phyloP scores from a whole-genome alignment of 2,329 filamentous ascomycete species.

The Cadophora malorum region DNA sequence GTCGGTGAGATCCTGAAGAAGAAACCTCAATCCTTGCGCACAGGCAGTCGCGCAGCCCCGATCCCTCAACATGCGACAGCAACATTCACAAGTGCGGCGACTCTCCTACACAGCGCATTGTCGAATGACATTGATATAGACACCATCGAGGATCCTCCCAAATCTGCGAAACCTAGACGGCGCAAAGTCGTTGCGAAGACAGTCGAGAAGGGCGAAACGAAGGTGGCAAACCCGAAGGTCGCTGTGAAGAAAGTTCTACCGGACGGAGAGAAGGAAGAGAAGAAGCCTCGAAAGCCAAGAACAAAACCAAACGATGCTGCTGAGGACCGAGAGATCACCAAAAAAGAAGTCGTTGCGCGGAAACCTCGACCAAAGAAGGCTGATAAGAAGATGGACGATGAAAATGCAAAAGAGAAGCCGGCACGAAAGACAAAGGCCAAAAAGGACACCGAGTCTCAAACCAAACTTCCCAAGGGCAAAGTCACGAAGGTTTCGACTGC shows the following conservation, averaged over 20 bases:
- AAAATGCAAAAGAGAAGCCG: conserved; percentile 33
- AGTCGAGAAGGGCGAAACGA: conserved; percentile 16
- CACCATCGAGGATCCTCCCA: neutral
- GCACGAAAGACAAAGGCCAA: conserved; percentile 41
- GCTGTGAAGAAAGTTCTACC: conserved; percentile 20
- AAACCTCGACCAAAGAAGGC: conserved; percentile 38
- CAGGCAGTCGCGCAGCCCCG: conserved; percentile 48
- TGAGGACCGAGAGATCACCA: conserved; percentile 12
- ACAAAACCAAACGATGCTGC: conserved; percentile 34
- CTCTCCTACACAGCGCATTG: conserved; percentile 30
- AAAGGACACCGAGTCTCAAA: conserved; percentile 42
- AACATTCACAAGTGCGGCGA: conserved; percentile 53
- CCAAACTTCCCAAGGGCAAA: conserved; percentile 44
- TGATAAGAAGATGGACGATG: conserved; percentile 23
- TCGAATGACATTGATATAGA: conserved; percentile 24
- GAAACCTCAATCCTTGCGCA: conserved; percentile 44
- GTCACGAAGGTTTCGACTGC: conserved; percentile 45
- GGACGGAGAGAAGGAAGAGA: conserved; percentile 19
- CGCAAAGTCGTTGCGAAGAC: conserved; percentile 32
- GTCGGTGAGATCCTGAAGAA: conserved; percentile 56
- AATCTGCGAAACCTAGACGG: conserved; percentile 42
- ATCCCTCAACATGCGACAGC: conserved; percentile 48
- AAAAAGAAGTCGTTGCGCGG: conserved; percentile 23
- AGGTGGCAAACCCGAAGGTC: conserved; percentile 24
- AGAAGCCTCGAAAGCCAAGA: conserved; percentile 28